Percentiles rank a stretch among this genome's conserved stretches.
Conservation (phyloP, 768 basidiomycete genomes). For the Lactarius vividus region DNA sequence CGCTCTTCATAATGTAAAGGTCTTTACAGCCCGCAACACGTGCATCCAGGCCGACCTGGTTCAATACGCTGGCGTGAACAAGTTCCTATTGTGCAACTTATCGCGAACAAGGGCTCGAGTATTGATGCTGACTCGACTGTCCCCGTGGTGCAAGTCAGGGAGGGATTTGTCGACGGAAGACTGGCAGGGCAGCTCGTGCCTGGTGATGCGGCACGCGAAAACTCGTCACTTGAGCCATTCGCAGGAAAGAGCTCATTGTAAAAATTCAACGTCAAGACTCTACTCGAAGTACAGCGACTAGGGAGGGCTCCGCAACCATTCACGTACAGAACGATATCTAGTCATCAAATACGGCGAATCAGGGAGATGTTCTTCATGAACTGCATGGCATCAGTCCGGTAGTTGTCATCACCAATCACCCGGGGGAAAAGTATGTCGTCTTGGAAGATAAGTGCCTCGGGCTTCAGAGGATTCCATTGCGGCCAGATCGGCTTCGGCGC, state of each 20-base stretch:
- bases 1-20: too few relatives aligned
- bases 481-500: constrained; percentile 17
- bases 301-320: not conserved
- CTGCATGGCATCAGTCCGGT: constrained; percentile 13
- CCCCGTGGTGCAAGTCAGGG: too few relatives aligned
- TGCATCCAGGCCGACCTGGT: too few relatives aligned
- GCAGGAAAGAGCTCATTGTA: not conserved
- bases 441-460: constrained; percentile 20
- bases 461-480: constrained; percentile 11
- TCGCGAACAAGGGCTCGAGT: too few relatives aligned
- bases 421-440: constrained; percentile 8
- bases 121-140: too few relatives aligned
- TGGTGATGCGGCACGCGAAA: too few relatives aligned
- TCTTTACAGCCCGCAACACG: too few relatives aligned
- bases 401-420: constrained; percentile 16
- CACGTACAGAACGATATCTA: not conserved
- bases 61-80: too few relatives aligned
- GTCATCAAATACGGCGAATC: constrained; percentile 14
- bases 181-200: too few relatives aligned
- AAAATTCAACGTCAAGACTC: not conserved
- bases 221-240: not conserved
- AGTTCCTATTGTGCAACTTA: too few relatives aligned
- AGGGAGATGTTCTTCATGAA: constrained; percentile 22
- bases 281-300: constrained; percentile 9
- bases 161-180: too few relatives aligned